phyloP scores from a whole-genome alignment of 179 eudicot genomes.

The Spinacia oleracea region DNA sequence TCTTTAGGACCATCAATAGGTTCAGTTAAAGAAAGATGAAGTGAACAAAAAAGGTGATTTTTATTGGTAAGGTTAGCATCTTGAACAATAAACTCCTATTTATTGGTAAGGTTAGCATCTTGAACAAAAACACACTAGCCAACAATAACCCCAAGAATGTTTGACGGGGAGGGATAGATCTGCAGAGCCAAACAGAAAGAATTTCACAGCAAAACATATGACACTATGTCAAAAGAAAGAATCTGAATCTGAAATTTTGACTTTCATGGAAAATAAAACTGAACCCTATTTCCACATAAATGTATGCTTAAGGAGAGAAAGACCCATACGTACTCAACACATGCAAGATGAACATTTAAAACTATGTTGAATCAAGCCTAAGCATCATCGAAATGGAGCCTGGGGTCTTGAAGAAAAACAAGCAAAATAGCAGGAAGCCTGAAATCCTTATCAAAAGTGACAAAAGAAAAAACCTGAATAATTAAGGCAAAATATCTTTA shows the following conservation, averaged over 20 bases:
- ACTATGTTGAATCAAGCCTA: neutral
- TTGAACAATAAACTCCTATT: neutral
- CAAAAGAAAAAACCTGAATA: neutral
- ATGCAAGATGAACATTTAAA: neutral
- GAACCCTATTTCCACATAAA: neutral
- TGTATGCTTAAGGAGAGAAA: neutral
- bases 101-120: neutral
- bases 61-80: neutral
- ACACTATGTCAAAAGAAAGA: neutral
- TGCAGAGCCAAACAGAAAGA: neutral
- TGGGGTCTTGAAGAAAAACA: neutral
- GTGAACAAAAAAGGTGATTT: neutral
- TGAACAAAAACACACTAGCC: neutral
- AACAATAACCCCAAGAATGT: neutral
- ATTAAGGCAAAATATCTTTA: neutral
- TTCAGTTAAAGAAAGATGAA: neutral
- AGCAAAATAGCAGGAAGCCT: neutral
- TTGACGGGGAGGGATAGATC: neutral
- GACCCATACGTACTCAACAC: neutral
- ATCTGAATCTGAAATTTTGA: neutral
- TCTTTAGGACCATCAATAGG: neutral
- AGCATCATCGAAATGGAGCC: neutral
- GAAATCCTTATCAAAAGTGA: neutral
- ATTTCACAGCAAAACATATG: slow-evolving; percentile 2
- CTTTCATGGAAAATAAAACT: slow-evolving; percentile 9